Percentiles rank a stretch among this genome's conserved stretches.
Evolutionary conservation across 495 filamentous ascomycete species (phyloP).

Genomic region (Lophiostoma macrostomum): DNA sequence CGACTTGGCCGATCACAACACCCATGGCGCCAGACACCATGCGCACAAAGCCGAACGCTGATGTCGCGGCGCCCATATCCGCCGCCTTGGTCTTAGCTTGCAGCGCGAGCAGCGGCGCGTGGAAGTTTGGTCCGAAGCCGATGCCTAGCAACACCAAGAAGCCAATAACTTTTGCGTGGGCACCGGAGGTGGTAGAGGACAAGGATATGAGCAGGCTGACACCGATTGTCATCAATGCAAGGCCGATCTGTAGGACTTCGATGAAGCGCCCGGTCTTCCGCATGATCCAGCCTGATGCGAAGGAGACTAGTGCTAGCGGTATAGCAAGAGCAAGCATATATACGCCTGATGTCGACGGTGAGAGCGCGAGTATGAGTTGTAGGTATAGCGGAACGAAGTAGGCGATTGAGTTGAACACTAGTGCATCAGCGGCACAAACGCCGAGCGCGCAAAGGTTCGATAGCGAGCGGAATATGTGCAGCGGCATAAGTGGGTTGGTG

Average conservation of each 20-base stretch:
- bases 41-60: conserved; percentile 31
- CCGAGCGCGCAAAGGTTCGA: conserved; percentile 21
- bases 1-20: conserved; percentile 32
- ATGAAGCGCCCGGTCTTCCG: conserved; percentile 26
- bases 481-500: conserved; percentile 28
- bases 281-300: conserved; percentile 26
- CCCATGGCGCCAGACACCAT: conserved; percentile 32
- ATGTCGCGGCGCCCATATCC: conserved; percentile 31
- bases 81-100: conserved; percentile 50
- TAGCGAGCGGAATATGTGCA: conserved; percentile 29
- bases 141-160: conserved; percentile 54
- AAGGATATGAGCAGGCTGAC: conserved; percentile 30
- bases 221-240: conserved; percentile 32
- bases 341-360: conserved; percentile 27
- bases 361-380: conserved; percentile 23
- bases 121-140: conserved; percentile 57
- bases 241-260: conserved; percentile 22
- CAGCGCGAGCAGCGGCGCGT: conserved; percentile 57
- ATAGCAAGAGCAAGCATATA: conserved; percentile 29
- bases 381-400: conserved; percentile 38
- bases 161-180: conserved; percentile 52
- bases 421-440: conserved; percentile 29
- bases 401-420: conserved; percentile 35
- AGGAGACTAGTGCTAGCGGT: conserved; percentile 21
- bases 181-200: neutral